Base-by-base conservation (phyloP, 768 basidiomycete genomes). In the Cubamyces sp. region DNA sequence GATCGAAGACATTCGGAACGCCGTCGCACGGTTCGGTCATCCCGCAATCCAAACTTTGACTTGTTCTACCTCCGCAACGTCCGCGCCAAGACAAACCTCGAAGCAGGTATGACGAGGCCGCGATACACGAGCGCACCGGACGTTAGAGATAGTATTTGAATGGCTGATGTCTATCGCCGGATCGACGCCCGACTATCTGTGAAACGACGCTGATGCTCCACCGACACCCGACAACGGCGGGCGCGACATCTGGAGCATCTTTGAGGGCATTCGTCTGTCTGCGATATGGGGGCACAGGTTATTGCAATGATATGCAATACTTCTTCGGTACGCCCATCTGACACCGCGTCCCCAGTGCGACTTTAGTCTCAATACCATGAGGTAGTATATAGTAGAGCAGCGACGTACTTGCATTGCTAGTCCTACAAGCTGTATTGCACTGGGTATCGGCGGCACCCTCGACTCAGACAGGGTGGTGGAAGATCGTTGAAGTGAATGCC, bases 1-100 rank as follows among this genome's bases (percentile, higher is more conserved):
- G 23, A 57, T 40, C 56, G 47, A 57, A 57, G 56, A 26, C 25
- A 16, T 15, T 21, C 30, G 43, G 43, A 23, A 47, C 54, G 54
- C 54, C 45, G 54, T 21, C 16, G 18, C 15, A 54, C 25, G 26
- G 21, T 11, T 39, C 15, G 40, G 9, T 34, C 25, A 54, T 23
- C 39, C n/a, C 19, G 28, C 30, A 19, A 15, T n/a, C 16, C 43
- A n/a, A 21, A 9, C 19, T 3, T 23, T 14, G 7, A 41, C 18
- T 37, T 14, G 56, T 57, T 57, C 56, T 57, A 57, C 56, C 19
- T 41, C 56, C 56, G 56, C 56, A 49, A 41, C 46, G 23, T 14
- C 56, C 56, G 56, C 56, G 23, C 11, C 42, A 30, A 26, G 42
- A 39, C 47, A 41, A 34, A 9, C 18, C 39, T 19, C 21, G 37